These are phyloP conservation scores for Solanum neorickii DNA, from an alignment of 257 asterid genomes.

Conservation along the genomic window DNA sequence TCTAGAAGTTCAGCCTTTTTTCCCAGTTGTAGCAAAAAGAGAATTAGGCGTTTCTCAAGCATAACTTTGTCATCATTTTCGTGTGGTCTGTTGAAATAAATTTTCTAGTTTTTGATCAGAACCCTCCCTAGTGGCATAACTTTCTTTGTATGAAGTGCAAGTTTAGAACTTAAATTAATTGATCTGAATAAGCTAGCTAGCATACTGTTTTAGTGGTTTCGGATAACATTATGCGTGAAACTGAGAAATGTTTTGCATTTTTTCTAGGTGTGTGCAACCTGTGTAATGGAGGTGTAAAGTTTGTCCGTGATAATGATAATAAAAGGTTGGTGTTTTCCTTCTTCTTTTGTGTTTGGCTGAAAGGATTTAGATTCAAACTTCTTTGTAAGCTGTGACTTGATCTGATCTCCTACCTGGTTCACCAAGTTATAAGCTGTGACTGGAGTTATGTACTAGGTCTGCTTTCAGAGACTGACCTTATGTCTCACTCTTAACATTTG, in stretches of 20 bases:
- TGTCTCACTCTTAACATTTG: neutral
- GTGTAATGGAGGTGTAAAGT: slow-evolving; percentile 82
- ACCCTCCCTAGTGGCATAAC: neutral
- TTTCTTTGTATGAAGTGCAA: neutral
- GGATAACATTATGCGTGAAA: neutral
- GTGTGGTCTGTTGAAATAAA: neutral
- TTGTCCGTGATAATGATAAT: slow-evolving; percentile 69
- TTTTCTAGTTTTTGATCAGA: neutral
- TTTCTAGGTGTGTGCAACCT: slow-evolving; percentile 74
- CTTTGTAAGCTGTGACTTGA: neutral
- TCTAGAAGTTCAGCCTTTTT: neutral
- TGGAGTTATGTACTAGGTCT: neutral
- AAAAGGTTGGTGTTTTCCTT: slow-evolving; percentile 31
- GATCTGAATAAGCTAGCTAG: neutral
- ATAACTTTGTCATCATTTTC: neutral
- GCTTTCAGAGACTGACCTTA: neutral
- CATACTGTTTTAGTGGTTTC: neutral
- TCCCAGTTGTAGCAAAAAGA: neutral
- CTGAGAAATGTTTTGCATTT: neutral
- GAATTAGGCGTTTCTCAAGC: neutral
- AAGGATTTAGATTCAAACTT: neutral
- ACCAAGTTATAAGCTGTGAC: neutral
- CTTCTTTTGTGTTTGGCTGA: neutral
- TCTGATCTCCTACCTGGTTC: neutral
- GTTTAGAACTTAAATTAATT: neutral